Evolutionary conservation across 768 basidiomycete genomes (phyloP), one percentile per base, ranked within the genome.

Genomic region (Pleurotus tuoliensis): DNA sequence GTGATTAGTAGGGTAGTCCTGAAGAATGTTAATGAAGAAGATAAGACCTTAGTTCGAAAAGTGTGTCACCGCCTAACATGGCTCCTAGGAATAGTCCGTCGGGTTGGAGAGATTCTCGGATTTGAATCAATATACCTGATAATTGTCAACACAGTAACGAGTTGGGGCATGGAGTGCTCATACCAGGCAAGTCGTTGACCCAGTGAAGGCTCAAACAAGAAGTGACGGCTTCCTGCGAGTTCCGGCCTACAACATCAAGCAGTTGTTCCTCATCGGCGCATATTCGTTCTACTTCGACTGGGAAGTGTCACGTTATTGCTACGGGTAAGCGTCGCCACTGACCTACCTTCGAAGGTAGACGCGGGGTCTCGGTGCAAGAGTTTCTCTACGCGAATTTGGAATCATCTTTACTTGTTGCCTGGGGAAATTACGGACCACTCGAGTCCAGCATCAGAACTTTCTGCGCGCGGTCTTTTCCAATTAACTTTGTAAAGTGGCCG

Each of bases 121-220:
- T 92, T 66, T 98, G 97, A 7, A 92, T 79, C 9, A 99, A 77
- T 0, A 86, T 76, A 5, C 93, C 94, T 95, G 50, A 49, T 48
- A 27, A 20, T 5, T 13, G 20, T 34, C 22, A 34, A 56, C 37
- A 45, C 25, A 56, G 41, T 41, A 9, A 20, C 27, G 15, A 34
- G 6, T 27, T 41, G 48, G 41, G 51, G 18, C 40, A 48, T 18
- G 45, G 20, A 20, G 49, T 38, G 27, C 47, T 63, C 78, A 24
- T 30, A 92, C 95, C 94, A 59, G 94, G 96, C 5, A 99, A 81
- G 72, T 99, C 97, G 63, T 98, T 98, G 11, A 97, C 84, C 97
- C 97, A 99, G 60, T 99, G 97, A 43, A 98, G 77, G 62, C 87
- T 88, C 3, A 97, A 79, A 67, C 92, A 95, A 11, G 93, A 95